phyloP scores from a whole-genome alignment of 176 grass and related monocot genomes.

The Areca catechu region DNA sequence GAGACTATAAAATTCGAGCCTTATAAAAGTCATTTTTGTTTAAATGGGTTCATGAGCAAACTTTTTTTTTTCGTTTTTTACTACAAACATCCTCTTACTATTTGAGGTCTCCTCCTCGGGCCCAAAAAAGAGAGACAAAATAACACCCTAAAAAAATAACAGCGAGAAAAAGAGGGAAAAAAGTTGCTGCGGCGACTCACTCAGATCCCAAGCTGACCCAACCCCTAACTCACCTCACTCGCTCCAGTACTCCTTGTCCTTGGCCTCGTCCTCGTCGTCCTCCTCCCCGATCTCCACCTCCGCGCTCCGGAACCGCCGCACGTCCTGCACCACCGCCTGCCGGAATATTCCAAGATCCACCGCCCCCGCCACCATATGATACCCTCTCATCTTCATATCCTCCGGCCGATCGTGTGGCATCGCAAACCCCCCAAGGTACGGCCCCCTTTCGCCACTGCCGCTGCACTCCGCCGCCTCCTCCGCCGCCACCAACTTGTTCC shows the following conservation, averaged over 20 bases:
- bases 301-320: slow-evolving; percentile 46
- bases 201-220: background rate
- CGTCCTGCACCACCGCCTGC: slow-evolving; percentile 50
- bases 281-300: slow-evolving; percentile 62
- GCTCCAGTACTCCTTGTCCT: slow-evolving; percentile 70
- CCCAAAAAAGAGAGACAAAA: too few species aligned
- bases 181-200: background rate
- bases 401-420: slow-evolving; percentile 73
- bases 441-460: background rate
- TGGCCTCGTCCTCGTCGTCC: slow-evolving; percentile 26
- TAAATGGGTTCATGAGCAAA: too few species aligned
- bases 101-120: too few species aligned
- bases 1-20: too few species aligned
- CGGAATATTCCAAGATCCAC: slow-evolving; percentile 64
- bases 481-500: slow-evolving; percentile 2
- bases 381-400: slow-evolving; percentile 80
- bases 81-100: too few species aligned
- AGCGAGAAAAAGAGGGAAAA: background rate
- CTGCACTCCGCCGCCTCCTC: slow-evolving; percentile 5
- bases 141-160: background rate
- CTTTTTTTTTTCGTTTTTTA: too few species aligned
- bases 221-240: slow-evolving; percentile 34
- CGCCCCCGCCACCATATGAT: slow-evolving; percentile 81
- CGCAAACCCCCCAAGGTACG: slow-evolving; percentile 68
- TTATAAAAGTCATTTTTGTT: too few species aligned